A percentile compares a stretch with the other conserved stretches of the same genome.
Conservation (phyloP, 331 rosid species). For the Acacia pycnantha region DNA sequence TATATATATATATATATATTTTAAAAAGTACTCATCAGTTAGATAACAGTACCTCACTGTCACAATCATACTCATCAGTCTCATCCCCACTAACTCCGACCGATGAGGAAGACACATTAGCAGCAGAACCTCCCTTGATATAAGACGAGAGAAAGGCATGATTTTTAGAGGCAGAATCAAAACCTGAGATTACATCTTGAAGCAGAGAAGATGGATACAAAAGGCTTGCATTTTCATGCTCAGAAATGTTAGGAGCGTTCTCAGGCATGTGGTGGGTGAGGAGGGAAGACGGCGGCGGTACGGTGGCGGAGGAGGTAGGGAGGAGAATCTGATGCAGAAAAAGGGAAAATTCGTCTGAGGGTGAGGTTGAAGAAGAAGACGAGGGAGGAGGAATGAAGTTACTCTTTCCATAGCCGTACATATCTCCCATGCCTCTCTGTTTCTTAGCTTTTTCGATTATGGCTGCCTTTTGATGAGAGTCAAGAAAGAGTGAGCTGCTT, state of each 20-base stretch:
- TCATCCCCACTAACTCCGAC: slow-evolving; percentile 49
- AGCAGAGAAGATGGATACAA: neutral
- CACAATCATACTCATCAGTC: slow-evolving; percentile 59
- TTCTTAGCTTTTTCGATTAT: neutral
- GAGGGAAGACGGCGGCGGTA: slow-evolving; percentile 11
- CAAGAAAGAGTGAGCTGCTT: neutral
- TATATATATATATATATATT: no score
- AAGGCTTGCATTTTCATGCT: slow-evolving; percentile 32
- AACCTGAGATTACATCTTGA: neutral
- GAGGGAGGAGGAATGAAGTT: slow-evolving; percentile 16
- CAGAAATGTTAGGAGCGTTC: neutral
- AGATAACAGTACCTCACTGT: slow-evolving; percentile 54
- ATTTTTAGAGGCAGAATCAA: neutral
- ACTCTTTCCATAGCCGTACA: slow-evolving; percentile 29
- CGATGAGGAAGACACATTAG: neutral
- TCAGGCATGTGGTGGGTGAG: neutral
- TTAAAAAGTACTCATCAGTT: neutral
- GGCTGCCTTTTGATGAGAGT: neutral
- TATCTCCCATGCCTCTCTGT: slow-evolving; percentile 37
- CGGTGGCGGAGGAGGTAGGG: slow-evolving; percentile 43
- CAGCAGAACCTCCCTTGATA: slow-evolving; percentile 7
- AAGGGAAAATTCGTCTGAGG: slow-evolving; percentile 61
- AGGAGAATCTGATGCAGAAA: slow-evolving; percentile 66
- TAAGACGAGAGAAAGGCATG: slow-evolving; percentile 1
- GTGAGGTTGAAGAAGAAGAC: slow-evolving; percentile 24